These are phyloP conservation scores for Aspergillus brunneoviolaceus DNA, from an alignment of 2,329 filamentous ascomycete species.

Conservation along the genomic window DNA sequence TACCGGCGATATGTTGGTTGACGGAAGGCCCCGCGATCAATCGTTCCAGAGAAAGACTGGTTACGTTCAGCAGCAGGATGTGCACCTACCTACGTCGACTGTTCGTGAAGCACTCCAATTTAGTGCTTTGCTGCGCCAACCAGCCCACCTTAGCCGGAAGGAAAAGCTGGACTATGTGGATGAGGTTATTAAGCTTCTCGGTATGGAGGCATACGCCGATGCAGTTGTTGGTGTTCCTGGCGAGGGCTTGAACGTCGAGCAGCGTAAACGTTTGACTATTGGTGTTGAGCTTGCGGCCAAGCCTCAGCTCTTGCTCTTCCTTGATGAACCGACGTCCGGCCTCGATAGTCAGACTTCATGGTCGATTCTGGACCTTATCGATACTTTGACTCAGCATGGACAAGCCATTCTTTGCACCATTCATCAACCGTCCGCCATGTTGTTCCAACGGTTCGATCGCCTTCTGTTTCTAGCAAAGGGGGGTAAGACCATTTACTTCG, in stretches of 20 bases:
- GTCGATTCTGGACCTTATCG: constrained; percentile 81
- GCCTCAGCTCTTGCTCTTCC: constrained; percentile 81
- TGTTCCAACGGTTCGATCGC: constrained; percentile 79
- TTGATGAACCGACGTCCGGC: constrained; percentile 92
- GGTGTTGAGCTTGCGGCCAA: constrained; percentile 92
- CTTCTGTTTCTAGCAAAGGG: constrained; percentile 64
- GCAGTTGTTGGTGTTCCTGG: constrained; percentile 86
- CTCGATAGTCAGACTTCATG: constrained; percentile 90
- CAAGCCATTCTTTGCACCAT: constrained; percentile 96
- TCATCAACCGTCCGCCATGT: constrained; percentile 87
- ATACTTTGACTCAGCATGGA: constrained; percentile 83
- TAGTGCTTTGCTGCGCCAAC: constrained; percentile 82
- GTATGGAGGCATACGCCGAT: constrained; percentile 86
- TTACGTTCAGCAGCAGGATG: constrained; percentile 87
- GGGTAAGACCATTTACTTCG: constrained; percentile 68
- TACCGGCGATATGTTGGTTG: constrained; percentile 78
- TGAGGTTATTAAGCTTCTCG: constrained; percentile 85
- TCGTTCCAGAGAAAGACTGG: constrained; percentile 89
- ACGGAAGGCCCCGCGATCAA: constrained; percentile 68
- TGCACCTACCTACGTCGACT: constrained; percentile 78
- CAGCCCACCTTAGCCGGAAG: constrained; percentile 63
- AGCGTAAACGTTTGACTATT: constrained; percentile 77
- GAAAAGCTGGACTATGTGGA: constrained; percentile 87
- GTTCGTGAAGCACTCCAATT: constrained; percentile 86
- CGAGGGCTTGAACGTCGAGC: constrained; percentile 68